Conservation (phyloP, 75 land plant genomes). For the Pseudotsuga menziesii region DNA sequence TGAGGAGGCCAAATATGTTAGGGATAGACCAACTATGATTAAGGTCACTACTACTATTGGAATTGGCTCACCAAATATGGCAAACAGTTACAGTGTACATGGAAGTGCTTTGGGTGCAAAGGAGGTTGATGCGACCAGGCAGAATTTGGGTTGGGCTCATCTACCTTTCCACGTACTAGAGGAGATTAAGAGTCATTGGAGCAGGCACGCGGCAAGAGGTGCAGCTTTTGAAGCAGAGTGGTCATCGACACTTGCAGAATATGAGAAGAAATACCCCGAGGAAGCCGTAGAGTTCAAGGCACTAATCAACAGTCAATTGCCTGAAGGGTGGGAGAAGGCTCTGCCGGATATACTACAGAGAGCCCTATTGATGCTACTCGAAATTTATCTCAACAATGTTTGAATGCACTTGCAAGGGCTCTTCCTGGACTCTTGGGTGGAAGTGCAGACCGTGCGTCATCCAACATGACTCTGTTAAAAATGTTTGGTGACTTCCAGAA, state of each 20-base stretch:
- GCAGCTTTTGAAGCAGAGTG: conserved; percentile 85
- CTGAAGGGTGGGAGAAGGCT: conserved; percentile 70
- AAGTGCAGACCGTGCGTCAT: no score
- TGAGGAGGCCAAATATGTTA: conserved; percentile 68
- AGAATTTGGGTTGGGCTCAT: conserved; percentile 80
- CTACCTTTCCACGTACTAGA: conserved; percentile 93
- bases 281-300: conserved; percentile 63
- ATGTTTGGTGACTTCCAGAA: no score
- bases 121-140: conserved; percentile 90
- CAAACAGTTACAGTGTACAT: conserved; percentile 81
- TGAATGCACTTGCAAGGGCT: conserved; percentile 68
- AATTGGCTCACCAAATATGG: conserved; percentile 95
- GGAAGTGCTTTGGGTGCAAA: conserved; percentile 76
- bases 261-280: conserved; percentile 59
- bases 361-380: conserved; percentile 79
- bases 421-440: no score
- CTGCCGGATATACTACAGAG: conserved; percentile 67
- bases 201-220: conserved; percentile 66
- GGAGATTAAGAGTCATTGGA: conserved; percentile 94
- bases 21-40: conserved; percentile 62
- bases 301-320: conserved; percentile 50
- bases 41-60: conserved; percentile 95
- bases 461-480: no score
- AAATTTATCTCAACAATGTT: conserved; percentile 56
- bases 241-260: conserved; percentile 76